Percentiles rank a stretch among this genome's conserved stretches.
phyloP scores from a whole-genome alignment of 176 grass and related monocot species.

The Saccharum spontaneum region DNA sequence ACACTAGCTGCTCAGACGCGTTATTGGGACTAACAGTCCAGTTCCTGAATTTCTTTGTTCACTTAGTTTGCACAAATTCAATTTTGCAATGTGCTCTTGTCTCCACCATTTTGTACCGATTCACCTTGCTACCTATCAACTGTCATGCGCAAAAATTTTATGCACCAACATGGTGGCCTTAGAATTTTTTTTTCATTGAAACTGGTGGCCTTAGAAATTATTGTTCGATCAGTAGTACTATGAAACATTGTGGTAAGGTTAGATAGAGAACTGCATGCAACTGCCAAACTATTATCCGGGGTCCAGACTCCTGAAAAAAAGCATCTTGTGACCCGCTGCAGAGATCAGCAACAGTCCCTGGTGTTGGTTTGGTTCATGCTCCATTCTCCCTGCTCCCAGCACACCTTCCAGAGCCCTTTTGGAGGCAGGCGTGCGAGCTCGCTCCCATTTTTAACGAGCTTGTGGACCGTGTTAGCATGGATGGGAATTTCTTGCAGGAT shows the following conservation, averaged over 20 bases:
- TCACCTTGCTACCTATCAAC: not conserved
- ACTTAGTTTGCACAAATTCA: too few species aligned
- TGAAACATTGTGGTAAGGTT: not conserved
- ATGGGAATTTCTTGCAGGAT: constrained; percentile 81
- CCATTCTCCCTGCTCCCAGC: constrained; percentile 68
- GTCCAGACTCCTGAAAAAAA: not conserved
- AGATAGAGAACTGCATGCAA: not conserved
- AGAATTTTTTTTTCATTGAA: too few species aligned
- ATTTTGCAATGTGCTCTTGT: too few species aligned
- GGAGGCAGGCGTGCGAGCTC: constrained; percentile 83
- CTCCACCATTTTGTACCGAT: not conserved
- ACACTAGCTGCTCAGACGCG: too few species aligned
- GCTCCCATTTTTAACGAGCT: constrained; percentile 83
- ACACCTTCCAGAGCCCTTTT: constrained; percentile 45
- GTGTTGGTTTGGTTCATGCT: constrained; percentile 81
- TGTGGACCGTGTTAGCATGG: constrained; percentile 85
- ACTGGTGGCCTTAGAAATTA: not conserved
- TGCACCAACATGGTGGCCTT: too few species aligned
- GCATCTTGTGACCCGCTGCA: constrained; percentile 33
- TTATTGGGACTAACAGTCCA: too few species aligned
- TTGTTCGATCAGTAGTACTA: not conserved
- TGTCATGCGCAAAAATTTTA: too few species aligned
- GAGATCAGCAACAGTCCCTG: constrained; percentile 72
- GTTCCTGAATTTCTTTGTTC: too few species aligned
- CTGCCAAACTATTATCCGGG: not conserved